These are phyloP conservation scores for Cladosporium sp. DNA, from an alignment of 2,329 filamentous ascomycete species.

Conservation along the genomic window DNA sequence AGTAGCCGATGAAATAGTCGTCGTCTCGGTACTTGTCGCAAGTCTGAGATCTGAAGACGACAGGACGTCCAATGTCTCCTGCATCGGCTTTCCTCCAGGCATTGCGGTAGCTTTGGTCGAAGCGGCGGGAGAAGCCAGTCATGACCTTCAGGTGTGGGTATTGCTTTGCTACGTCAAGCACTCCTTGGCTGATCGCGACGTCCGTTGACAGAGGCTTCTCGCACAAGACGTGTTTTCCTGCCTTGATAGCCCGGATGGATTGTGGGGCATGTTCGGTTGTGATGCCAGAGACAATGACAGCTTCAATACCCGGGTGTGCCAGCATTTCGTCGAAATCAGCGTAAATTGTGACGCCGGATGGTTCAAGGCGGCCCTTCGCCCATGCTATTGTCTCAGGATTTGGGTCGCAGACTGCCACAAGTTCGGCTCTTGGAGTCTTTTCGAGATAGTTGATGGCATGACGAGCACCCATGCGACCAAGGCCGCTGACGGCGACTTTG, in stretches of 20 bases:
- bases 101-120: conserved; percentile 62
- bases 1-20: conserved; percentile 66
- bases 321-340: conserved; percentile 55
- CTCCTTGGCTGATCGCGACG: conserved; percentile 56
- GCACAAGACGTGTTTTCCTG: conserved; percentile 54
- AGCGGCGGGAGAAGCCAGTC: conserved; percentile 63
- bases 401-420: conserved; percentile 47
- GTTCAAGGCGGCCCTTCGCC: conserved; percentile 48
- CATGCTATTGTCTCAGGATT: conserved; percentile 42
- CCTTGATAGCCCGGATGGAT: conserved; percentile 53
- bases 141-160: conserved; percentile 61
- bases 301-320: conserved; percentile 51
- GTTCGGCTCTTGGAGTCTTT: conserved; percentile 42
- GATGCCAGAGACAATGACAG: conserved; percentile 53
- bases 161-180: conserved; percentile 53
- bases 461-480: conserved; percentile 48
- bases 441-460: conserved; percentile 47
- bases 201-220: conserved; percentile 59
- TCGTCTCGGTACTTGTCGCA: conserved; percentile 63
- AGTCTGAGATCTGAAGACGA: conserved; percentile 61
- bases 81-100: conserved; percentile 50
- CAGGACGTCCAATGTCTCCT: conserved; percentile 57
- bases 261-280: conserved; percentile 56
- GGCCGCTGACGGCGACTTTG: conserved; percentile 42
- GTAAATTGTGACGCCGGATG: conserved; percentile 51